phyloP scores from a whole-genome alignment of 1,284 basidiomycete genomes.

The Cryptococcus wingfieldii region DNA sequence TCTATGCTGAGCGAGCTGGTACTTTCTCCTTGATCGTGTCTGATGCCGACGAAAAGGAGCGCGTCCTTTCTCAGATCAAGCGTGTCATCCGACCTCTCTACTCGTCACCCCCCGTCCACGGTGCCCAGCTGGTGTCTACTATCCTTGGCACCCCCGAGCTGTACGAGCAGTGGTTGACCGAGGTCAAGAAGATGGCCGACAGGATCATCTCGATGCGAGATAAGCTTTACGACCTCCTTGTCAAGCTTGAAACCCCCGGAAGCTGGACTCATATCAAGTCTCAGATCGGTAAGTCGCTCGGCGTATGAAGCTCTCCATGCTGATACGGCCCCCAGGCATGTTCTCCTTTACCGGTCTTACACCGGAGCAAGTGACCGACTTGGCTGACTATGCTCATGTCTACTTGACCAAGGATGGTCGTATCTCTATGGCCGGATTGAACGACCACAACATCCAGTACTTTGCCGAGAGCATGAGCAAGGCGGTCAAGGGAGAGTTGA shows the following conservation, averaged over 20 bases:
- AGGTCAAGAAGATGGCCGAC: constrained; percentile 93
- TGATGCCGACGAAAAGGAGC: constrained; percentile 75
- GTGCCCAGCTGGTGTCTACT: constrained; percentile 81
- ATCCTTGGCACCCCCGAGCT: constrained; percentile 74
- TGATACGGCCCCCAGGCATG: constrained; percentile 28
- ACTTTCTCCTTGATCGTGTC: constrained; percentile 81
- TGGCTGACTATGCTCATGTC: constrained; percentile 89
- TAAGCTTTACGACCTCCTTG: constrained; percentile 72
- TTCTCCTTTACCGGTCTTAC: constrained; percentile 81
- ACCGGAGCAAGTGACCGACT: constrained; percentile 73
- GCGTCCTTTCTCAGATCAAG: constrained; percentile 90
- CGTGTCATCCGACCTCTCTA: constrained; percentile 97
- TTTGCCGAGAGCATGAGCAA: constrained; percentile 80
- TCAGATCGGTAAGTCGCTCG: constrained; percentile 83
- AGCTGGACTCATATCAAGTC: constrained; percentile 95
- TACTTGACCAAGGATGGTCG: constrained; percentile 70
- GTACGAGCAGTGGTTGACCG: constrained; percentile 78
- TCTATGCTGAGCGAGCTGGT: constrained; percentile 95
- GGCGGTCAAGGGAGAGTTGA: constrained; percentile 73
- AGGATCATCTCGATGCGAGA: constrained; percentile 95
- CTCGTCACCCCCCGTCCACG: constrained; percentile 96
- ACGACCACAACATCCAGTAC: constrained; percentile 76
- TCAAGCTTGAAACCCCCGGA: constrained; percentile 82
- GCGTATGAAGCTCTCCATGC: constrained; percentile 14
- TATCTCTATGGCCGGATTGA: constrained; percentile 95